phyloP scores from a whole-genome alignment of 768 basidiomycete genomes.

The Amanita fuliginea region DNA sequence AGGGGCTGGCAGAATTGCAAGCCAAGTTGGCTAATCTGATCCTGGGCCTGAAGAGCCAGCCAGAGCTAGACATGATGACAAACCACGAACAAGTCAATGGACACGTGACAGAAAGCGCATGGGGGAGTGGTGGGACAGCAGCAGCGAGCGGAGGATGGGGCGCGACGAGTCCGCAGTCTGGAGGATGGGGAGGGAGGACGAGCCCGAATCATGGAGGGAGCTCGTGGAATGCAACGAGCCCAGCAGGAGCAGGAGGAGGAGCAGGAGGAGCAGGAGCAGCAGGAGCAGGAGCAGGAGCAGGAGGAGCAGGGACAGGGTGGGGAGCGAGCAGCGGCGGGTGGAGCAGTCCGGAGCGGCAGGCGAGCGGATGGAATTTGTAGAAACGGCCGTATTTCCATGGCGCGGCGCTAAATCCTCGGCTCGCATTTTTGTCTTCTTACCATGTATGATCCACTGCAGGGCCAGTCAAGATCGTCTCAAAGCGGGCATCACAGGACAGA shows the following conservation, averaged over 20 bases:
- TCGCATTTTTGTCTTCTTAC: not conserved
- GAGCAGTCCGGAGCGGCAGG: conserved; percentile 36
- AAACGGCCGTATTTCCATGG: not conserved
- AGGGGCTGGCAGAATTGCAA: conserved; percentile 74
- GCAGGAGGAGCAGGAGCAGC: too few relatives aligned
- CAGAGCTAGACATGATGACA: conserved; percentile 43
- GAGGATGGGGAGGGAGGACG: conserved; percentile 24
- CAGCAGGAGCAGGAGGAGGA: not conserved
- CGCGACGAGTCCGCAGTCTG: conserved; percentile 16
- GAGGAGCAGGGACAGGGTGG: conserved; percentile 5
- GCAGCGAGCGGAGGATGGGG: conserved; percentile 4
- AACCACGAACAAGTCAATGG: conserved; percentile 28
- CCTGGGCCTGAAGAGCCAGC: conserved; percentile 56
- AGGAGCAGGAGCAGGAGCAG: too few relatives aligned
- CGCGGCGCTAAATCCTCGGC: not conserved
- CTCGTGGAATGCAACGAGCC: conserved; percentile 6
- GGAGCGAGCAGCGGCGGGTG: conserved; percentile 26
- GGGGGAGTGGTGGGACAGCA: conserved; percentile 17
- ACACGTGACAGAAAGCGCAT: conserved; percentile 12
- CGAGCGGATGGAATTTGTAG: conserved; percentile 46
- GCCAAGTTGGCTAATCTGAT: conserved; percentile 74
- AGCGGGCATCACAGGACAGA: conserved; percentile 10
- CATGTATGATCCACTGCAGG: not conserved
- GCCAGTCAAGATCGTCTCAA: not conserved
- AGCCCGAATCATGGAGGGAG: not conserved